A percentile compares a stretch with the other conserved stretches of the same genome.
Evolutionary conservation across 1,284 basidiomycete species (phyloP).

Genomic region (Leccinum fuscescens): DNA sequence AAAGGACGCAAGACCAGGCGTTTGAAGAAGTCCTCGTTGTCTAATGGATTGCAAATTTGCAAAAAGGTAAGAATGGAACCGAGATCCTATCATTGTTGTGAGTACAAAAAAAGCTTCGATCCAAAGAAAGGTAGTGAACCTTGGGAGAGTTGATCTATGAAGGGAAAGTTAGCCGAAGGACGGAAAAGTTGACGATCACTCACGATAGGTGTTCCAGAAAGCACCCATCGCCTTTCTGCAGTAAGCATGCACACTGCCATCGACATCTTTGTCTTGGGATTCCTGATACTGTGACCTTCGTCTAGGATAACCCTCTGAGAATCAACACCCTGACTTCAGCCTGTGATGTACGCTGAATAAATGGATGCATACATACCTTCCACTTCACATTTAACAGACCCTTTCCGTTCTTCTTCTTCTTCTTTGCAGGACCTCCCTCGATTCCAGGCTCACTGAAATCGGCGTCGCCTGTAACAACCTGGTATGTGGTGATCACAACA

Average conservation of each 20-base stretch:
- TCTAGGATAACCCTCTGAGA: slow-evolving; percentile 76
- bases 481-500: slow-evolving; percentile 89
- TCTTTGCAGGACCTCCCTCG: slow-evolving; percentile 32
- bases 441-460: slow-evolving; percentile 13
- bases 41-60: slow-evolving; percentile 76
- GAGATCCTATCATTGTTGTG: slow-evolving; percentile 56
- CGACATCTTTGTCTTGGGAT: slow-evolving; percentile 82
- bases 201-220: slow-evolving; percentile 87
- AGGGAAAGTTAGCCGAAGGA: slow-evolving; percentile 1
- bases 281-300: slow-evolving; percentile 85
- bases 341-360: slow-evolving; percentile 56
- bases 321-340: background rate
- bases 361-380: background rate
- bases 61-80: slow-evolving; percentile 84
- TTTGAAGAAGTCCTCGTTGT: slow-evolving; percentile 79
- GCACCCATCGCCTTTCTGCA: slow-evolving; percentile 77
- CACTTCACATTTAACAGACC: slow-evolving; percentile 17
- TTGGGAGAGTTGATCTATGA: slow-evolving; percentile 76
- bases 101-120: background rate
- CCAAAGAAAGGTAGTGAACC: slow-evolving; percentile 33
- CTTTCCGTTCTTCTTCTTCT: slow-evolving; percentile 60
- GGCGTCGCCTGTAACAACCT: slow-evolving; percentile 38
- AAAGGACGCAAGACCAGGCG: slow-evolving; percentile 71
- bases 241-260: slow-evolving; percentile 64
- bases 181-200: slow-evolving; percentile 22